Base-by-base conservation (phyloP, 1,284 basidiomycete genomes). In the Rhizoctonia solani region DNA sequence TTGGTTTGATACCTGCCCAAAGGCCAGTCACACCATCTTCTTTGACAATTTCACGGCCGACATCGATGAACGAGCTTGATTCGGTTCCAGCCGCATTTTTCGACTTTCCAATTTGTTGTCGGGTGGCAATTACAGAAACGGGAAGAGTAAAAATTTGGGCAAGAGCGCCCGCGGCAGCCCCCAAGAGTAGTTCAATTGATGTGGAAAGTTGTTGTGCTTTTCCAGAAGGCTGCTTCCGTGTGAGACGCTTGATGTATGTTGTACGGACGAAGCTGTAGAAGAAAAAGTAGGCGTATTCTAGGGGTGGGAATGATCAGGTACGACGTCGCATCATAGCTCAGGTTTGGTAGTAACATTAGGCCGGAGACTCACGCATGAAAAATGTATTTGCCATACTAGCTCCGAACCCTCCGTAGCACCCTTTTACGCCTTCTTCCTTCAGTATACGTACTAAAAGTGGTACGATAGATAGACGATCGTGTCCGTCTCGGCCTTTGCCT, bases 371-470 rank as follows among this genome's bases (percentile, higher is more conserved):
- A 96, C 95, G 91, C 87, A 89, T 91, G 49, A 92, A 95, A 77
- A 99, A 99, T 0, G 93, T 96, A 78, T 98, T 98, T 73, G 98
- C 82, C 95, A 99, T 98, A 68, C 91, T 98, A n/a, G 97, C 97
- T 41, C 87, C 83, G 75, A 98, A 99, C 3, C 97, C 97, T 69
- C 89, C 87, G 80, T 98, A 99, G 75, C 90, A 88, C 0, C 93
- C 95, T 4, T 76, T 69, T 61, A 95, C 72, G 0, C 95, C 95
- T 72, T 97, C 93, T 70, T 87, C 86, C 71, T 83, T 84, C 74
- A 92, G 80, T 71, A 96, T 89, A 72, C 83, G 81, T 65, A 87
- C 71, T 32, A 95, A 76, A 67, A 95, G 81, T 14, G 81, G 75
- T 29, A 88, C 73, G 77, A 95, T 84, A 5, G 85, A 85, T n/a